Evolutionary conservation across 768 basidiomycete species (phyloP).

Genomic region (Tubosaeta sp.): DNA sequence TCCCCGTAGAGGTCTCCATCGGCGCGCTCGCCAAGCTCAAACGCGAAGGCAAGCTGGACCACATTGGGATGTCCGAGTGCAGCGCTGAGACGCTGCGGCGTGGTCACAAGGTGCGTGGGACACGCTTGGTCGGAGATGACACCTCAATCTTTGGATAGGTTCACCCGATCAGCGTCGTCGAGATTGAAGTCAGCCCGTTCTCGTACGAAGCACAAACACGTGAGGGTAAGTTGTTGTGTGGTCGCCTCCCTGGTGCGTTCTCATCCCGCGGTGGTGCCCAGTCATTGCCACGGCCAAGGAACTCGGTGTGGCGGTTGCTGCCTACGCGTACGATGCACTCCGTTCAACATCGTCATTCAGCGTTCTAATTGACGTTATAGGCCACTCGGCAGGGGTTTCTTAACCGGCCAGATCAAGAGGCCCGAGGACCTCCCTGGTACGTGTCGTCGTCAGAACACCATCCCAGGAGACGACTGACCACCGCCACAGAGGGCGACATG

Average conservation of each 20-base stretch:
- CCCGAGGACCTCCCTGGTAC: slow-evolving; percentile 32
- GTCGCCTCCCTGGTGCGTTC: no score
- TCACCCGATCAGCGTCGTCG: slow-evolving; percentile 53
- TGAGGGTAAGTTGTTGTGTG: slow-evolving; percentile 23
- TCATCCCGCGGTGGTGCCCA: background rate
- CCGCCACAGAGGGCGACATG: slow-evolving; percentile 34
- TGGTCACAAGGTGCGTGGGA: slow-evolving; percentile 19
- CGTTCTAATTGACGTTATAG: slow-evolving; percentile 35
- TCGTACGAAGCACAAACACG: slow-evolving; percentile 50
- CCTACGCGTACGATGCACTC: slow-evolving; percentile 45
- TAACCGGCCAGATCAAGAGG: slow-evolving; percentile 47
- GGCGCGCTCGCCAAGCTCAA: slow-evolving; percentile 39
- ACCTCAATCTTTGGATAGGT: slow-evolving; percentile 31
- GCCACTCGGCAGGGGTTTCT: slow-evolving; percentile 51
- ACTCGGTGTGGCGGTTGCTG: slow-evolving; percentile 53
- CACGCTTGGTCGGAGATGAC: no score
- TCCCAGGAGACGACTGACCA: background rate
- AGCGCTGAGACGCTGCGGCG: slow-evolving; percentile 43
- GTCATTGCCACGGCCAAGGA: slow-evolving; percentile 53
- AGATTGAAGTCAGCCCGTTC: slow-evolving; percentile 65
- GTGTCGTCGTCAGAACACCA: background rate
- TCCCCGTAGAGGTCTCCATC: slow-evolving; percentile 45
- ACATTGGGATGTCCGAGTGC: slow-evolving; percentile 59
- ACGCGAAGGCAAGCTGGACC: slow-evolving; percentile 34
- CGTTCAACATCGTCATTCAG: no score